These are phyloP conservation scores for Kwoniella mangroviensis DNA, from an alignment of 768 basidiomycete species.

Conservation along the genomic window DNA sequence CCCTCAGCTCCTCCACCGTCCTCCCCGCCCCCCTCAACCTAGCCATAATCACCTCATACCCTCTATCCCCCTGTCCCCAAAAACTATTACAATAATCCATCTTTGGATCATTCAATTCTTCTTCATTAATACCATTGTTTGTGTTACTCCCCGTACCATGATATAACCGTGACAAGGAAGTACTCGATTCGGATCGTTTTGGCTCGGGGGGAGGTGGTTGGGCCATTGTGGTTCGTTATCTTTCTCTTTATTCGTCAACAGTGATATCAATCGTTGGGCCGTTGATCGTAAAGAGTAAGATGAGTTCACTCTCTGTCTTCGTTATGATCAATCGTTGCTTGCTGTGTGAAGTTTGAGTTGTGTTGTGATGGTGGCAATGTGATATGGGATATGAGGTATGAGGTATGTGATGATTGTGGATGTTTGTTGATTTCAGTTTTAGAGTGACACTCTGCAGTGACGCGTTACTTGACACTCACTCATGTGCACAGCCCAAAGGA, in stretches of 20 bases:
- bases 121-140: slow-evolving; percentile 59
- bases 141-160: slow-evolving; percentile 65
- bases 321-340: slow-evolving; percentile 1
- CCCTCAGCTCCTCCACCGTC: slow-evolving; percentile 84
- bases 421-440: not conserved
- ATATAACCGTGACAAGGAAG: slow-evolving; percentile 53
- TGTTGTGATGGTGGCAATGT: not conserved
- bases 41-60: slow-evolving; percentile 87
- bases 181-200: slow-evolving; percentile 51
- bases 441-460: slow-evolving; percentile 4
- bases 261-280: not conserved
- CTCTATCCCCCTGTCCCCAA: slow-evolving; percentile 85
- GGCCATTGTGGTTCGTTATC: slow-evolving; percentile 2
- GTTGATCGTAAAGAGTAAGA: not conserved
- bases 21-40: slow-evolving; percentile 79
- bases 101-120: slow-evolving; percentile 69
- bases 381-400: not conserved
- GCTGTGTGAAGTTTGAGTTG: not conserved
- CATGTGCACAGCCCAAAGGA: slow-evolving; percentile 12
- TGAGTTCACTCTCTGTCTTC: not conserved
- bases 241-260: not conserved
- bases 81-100: slow-evolving; percentile 96
- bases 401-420: not conserved
- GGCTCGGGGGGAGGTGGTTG: slow-evolving; percentile 36
- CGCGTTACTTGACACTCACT: not conserved